phyloP scores from a whole-genome alignment of 495 filamentous ascomycete species.

The Penicillium lagena region DNA sequence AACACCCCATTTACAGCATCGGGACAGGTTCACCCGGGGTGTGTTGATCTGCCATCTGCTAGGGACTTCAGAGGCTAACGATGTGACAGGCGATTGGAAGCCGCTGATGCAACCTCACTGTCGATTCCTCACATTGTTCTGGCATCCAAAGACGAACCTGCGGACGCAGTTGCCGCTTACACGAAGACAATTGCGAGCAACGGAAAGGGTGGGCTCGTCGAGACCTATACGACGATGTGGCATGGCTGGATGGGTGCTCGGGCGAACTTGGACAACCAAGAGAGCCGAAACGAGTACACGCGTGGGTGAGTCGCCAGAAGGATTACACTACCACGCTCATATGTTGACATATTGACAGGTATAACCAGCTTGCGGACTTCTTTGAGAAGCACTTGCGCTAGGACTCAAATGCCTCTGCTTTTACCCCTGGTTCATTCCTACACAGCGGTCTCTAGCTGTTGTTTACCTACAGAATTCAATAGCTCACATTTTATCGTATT shows the following conservation, averaged over 20 bases:
- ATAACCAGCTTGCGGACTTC: conserved; percentile 36
- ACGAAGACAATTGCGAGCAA: conserved; percentile 28
- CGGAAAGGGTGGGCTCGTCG: conserved; percentile 34
- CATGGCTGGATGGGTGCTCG: conserved; percentile 62
- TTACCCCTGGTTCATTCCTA: no score
- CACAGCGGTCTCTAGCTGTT: not conserved
- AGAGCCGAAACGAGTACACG: conserved; percentile 43
- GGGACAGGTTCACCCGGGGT: conserved; percentile 47
- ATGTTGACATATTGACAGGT: conserved; percentile 11
- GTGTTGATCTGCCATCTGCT: conserved; percentile 1
- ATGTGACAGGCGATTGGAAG: conserved; percentile 25
- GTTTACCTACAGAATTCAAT: not conserved
- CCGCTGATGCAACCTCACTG: conserved; percentile 36
- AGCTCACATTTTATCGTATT: no score
- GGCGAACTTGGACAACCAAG: conserved; percentile 45
- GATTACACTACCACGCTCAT: no score
- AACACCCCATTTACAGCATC: conserved; percentile 39
- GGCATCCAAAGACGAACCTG: conserved; percentile 47
- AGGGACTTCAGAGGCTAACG: not conserved
- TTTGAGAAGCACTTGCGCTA: conserved; percentile 34
- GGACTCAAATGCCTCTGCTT: no score
- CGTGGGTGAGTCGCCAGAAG: conserved; percentile 35
- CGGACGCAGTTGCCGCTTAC: conserved; percentile 33
- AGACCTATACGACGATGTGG: conserved; percentile 46
- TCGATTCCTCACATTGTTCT: conserved; percentile 48